Conservation (phyloP, 495 filamentous ascomycete genomes). For the Penicilliopsis zonata region DNA sequence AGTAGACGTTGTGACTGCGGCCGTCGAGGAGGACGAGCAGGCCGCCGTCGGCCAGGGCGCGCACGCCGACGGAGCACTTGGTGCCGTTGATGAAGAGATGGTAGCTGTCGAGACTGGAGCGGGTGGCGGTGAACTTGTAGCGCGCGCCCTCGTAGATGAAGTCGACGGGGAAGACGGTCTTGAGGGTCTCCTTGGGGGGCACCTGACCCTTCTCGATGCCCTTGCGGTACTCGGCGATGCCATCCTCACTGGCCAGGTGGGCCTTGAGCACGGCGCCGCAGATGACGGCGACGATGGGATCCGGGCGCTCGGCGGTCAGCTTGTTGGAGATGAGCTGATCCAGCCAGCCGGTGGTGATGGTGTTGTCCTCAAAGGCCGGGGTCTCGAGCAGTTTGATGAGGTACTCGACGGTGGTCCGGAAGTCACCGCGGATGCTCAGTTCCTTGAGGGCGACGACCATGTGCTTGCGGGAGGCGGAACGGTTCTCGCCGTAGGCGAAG, state of each 20-base stretch:
- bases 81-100: conserved; percentile 99
- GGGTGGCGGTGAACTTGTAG: conserved; percentile 97
- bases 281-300: conserved; percentile 79
- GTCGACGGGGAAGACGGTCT: conserved; percentile 95
- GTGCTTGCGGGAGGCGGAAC: conserved; percentile 91
- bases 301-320: conserved; percentile 90
- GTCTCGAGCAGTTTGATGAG: conserved; percentile 98
- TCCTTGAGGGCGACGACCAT: conserved; percentile 99
- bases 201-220: conserved; percentile 97
- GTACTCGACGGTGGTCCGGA: conserved; percentile 97
- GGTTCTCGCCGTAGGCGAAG: conserved; percentile 97
- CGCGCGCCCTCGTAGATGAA: conserved; percentile 96
- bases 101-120: conserved; percentile 88
- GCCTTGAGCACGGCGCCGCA: conserved; percentile 93
- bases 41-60: conserved; percentile 86
- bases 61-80: conserved; percentile 87
- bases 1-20: conserved; percentile 95
- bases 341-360: conserved; percentile 97
- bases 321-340: conserved; percentile 98
- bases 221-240: conserved; percentile 73
- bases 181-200: conserved; percentile 87
- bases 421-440: conserved; percentile 97
- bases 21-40: conserved; percentile 83
- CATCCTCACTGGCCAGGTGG: conserved; percentile 80
- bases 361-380: conserved; percentile 97